phyloP scores from a whole-genome alignment of 2,329 filamentous ascomycete genomes.

The Talaromyces sp. region DNA sequence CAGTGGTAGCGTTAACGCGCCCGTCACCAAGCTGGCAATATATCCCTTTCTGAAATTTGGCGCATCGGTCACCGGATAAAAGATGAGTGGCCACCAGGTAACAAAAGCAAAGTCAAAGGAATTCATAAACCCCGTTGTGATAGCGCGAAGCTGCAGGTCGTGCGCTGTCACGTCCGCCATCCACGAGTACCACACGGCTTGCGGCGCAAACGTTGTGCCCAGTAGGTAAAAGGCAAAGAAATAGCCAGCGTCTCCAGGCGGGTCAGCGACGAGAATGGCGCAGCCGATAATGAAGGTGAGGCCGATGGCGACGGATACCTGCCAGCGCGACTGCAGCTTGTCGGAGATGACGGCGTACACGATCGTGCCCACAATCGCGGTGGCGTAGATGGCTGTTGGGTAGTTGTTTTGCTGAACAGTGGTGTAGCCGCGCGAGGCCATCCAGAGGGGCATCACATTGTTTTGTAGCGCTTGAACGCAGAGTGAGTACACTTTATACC shows the following conservation, averaged over 20 bases:
- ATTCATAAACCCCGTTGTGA: slow-evolving; percentile 42
- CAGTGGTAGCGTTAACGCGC: slow-evolving; percentile 30
- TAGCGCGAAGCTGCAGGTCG: slow-evolving; percentile 37
- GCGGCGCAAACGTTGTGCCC: slow-evolving; percentile 41
- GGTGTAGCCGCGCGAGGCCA: slow-evolving; percentile 40
- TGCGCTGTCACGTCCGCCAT: slow-evolving; percentile 37
- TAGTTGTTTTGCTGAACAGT: slow-evolving; percentile 43
- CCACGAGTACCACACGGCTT: slow-evolving; percentile 45
- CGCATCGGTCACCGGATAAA: slow-evolving; percentile 37
- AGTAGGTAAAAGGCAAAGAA: slow-evolving; percentile 43
- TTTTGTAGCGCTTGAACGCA: slow-evolving; percentile 39
- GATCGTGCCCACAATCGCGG: slow-evolving; percentile 38
- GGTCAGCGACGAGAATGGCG: slow-evolving; percentile 32
- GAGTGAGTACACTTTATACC: slow-evolving; percentile 34
- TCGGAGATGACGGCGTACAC: slow-evolving; percentile 38
- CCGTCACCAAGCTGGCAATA: slow-evolving; percentile 35
- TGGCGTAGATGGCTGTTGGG: slow-evolving; percentile 37
- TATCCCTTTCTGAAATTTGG: slow-evolving; percentile 35
- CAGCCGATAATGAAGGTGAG: slow-evolving; percentile 38
- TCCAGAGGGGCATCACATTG: slow-evolving; percentile 43
- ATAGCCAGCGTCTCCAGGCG: slow-evolving; percentile 28
- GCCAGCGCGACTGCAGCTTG: slow-evolving; percentile 38
- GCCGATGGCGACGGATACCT: slow-evolving; percentile 39
- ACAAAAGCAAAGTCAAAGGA: slow-evolving; percentile 41
- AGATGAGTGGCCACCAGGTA: slow-evolving; percentile 37